Base-by-base conservation (phyloP, 2,329 filamentous ascomycete species). In the Pochonia chlamydosporia region DNA sequence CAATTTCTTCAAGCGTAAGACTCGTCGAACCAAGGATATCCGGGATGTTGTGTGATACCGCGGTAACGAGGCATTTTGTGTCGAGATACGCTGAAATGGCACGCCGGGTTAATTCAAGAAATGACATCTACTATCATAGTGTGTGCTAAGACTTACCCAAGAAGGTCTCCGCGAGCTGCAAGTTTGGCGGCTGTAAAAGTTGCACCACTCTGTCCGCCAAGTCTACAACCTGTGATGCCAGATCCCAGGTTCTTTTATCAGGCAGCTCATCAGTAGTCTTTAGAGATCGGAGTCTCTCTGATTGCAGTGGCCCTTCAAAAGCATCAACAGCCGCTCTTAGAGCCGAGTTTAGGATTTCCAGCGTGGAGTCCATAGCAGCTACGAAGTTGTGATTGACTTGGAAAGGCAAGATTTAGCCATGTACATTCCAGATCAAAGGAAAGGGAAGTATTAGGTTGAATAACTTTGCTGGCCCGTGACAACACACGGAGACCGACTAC, bases 111-210 rank as follows among this genome's bases (percentile, higher is more conserved):
- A n/a, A n/a, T n/a, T n/a, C n/a, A n/a, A n/a, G n/a, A n/a, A 28
- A 28, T 28, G 26, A 28, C 26, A 28, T 13, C 26, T 13, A 7
- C 26, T n/a, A n/a, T n/a, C n/a, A n/a, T n/a, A n/a, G 26, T 28
- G 26, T 8, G 7, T 28, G 26, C 26, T 28, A 13, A 7, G 14
- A 21, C 33, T 10, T 49, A 46, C 47, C 47, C 4, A 49, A 43
- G 14, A 41, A 49, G 26, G 24, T 42, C 9, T 49, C 47, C 9
- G 47, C 47, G 13, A 49, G 36, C 10, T 45, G 30, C 14, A 46
- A 30, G 3, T 43, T 24, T 8, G 47, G 47, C 11, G 47, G 47
- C 13, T 46, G 47, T 1, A 49, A 37, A 43, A 49, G 37, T 3
- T 37, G 26, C 10, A 49, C 35, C 1, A 49, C 24, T n/a, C 18